Percentiles rank a stretch among this genome's conserved stretches.
Evolutionary conservation across 306 rosid genomes (phyloP).

Genomic region (Castanea mollissima): DNA sequence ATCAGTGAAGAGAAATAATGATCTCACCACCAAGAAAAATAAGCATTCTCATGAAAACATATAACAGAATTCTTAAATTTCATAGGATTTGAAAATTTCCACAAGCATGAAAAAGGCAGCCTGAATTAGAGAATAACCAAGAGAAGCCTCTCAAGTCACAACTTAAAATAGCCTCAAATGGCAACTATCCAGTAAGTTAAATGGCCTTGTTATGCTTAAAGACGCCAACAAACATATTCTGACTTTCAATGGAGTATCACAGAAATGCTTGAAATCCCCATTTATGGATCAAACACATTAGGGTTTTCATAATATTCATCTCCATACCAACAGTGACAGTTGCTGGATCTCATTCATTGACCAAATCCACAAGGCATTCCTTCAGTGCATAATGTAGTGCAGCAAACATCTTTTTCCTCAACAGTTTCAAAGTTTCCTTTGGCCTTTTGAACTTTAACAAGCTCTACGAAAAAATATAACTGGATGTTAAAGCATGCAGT

Average conservation of each 20-base stretch:
- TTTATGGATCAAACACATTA: neutral
- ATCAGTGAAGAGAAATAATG: neutral
- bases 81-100: slow-evolving; percentile 2
- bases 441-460: neutral
- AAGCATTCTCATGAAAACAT: neutral
- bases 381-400: neutral
- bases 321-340: neutral
- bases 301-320: slow-evolving; percentile 8
- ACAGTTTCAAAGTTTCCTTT: neutral
- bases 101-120: slow-evolving; percentile 1
- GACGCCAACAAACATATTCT: slow-evolving; percentile 1
- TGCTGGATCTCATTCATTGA: slow-evolving; percentile 5
- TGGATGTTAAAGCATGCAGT: neutral
- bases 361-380: neutral
- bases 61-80: slow-evolving; percentile 4
- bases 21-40: slow-evolving; percentile 6
- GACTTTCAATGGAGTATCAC: neutral
- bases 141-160: slow-evolving; percentile 1
- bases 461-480: neutral
- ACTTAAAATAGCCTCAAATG: neutral
- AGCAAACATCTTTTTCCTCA: neutral
- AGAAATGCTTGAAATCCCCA: slow-evolving; percentile 11
- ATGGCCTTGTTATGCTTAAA: neutral
- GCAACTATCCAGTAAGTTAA: neutral
- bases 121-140: slow-evolving; percentile 6